Conservation (phyloP, 371 early-diverging fungal genomes). For the Mucor mucedo region DNA sequence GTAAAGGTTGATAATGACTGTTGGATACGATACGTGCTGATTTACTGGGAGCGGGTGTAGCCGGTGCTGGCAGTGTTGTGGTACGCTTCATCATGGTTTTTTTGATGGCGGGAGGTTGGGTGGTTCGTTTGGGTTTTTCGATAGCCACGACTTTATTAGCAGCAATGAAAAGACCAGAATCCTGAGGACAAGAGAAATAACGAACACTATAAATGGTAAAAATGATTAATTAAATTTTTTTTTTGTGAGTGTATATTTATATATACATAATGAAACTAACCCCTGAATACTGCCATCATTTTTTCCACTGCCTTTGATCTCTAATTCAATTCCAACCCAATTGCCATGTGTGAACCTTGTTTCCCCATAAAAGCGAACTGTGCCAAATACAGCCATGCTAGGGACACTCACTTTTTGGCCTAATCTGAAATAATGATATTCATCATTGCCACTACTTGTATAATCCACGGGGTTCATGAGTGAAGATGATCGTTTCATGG, state of each 20-base stretch:
- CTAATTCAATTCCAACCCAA: conserved; percentile 86
- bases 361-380: conserved; percentile 58
- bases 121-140: conserved; percentile 1
- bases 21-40: conserved; percentile 14
- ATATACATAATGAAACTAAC: conserved; percentile 33
- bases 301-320: conserved; percentile 75
- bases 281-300: conserved; percentile 82
- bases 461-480: conserved; percentile 12
- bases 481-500: conserved; percentile 3
- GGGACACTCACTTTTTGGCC: conserved; percentile 22
- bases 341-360: conserved; percentile 15
- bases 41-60: conserved; percentile 4
- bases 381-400: conserved; percentile 44
- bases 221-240: background rate
- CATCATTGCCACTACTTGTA: background rate
- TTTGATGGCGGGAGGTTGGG: background rate
- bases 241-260: too few species aligned
- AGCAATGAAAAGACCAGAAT: conserved; percentile 73
- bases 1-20: background rate
- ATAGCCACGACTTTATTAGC: conserved; percentile 53
- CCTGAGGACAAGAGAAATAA: conserved; percentile 65
- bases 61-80: background rate
- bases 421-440: conserved; percentile 13
- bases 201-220: conserved; percentile 41
- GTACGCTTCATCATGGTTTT: conserved; percentile 10